Evolutionary conservation across 129 eudicot species (phyloP).

Genomic region (Helianthus annuus): DNA sequence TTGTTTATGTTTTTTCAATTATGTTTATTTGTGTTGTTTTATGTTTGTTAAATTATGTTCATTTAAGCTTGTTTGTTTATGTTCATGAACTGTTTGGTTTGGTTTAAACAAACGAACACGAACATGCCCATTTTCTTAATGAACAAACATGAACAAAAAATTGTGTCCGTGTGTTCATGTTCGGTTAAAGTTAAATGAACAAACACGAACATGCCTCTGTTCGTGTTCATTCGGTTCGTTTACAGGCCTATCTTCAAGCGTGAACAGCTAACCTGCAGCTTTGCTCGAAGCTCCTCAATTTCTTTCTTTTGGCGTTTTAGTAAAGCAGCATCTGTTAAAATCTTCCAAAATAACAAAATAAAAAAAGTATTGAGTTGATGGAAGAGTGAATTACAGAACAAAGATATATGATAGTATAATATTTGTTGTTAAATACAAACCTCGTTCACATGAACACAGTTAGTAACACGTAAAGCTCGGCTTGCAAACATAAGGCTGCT

Average conservation of each 20-base stretch:
- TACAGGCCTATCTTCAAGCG: not conserved
- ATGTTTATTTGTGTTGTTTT: too few species aligned
- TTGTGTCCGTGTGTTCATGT: too few species aligned
- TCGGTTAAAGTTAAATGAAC: too few species aligned
- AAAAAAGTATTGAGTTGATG: slow-evolving; percentile 13
- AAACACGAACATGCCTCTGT: too few species aligned
- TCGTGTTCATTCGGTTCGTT: too few species aligned
- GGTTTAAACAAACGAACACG: too few species aligned
- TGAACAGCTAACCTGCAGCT: slow-evolving; percentile 65
- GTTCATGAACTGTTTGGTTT: too few species aligned
- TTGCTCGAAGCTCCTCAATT: slow-evolving; percentile 95
- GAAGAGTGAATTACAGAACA: slow-evolving; percentile 22
- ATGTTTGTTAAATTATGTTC: too few species aligned
- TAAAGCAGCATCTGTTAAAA: slow-evolving; percentile 97
- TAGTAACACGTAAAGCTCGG: slow-evolving; percentile 97
- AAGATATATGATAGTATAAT: not conserved
- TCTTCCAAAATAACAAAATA: slow-evolving; percentile 45
- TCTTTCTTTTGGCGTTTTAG: slow-evolving; percentile 97
- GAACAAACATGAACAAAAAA: too few species aligned
- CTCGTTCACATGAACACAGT: slow-evolving; percentile 97
- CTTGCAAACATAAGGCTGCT: slow-evolving; percentile 99
- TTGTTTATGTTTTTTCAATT: too few species aligned
- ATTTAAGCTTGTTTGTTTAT: too few species aligned
- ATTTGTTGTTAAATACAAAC: slow-evolving; percentile 35
- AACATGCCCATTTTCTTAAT: too few species aligned